phyloP scores from a whole-genome alignment of 2,329 filamentous ascomycete species.

The Dothistroma septosporum region DNA sequence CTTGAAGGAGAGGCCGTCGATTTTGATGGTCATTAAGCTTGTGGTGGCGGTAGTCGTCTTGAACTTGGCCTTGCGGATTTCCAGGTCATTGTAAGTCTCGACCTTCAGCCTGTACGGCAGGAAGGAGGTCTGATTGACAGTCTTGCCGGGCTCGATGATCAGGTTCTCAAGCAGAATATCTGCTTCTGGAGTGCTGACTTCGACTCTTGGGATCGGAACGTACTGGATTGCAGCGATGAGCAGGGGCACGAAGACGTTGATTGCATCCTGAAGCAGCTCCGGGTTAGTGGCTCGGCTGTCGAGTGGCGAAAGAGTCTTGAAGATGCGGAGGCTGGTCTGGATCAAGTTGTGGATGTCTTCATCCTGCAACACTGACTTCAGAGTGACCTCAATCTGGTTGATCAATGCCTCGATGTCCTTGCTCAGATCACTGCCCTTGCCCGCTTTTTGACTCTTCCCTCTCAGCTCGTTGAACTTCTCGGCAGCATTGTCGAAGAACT shows the following conservation, averaged over 20 bases:
- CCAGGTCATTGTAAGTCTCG: slow-evolving; percentile 79
- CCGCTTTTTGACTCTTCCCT: slow-evolving; percentile 54
- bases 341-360: slow-evolving; percentile 66
- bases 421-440: slow-evolving; percentile 62
- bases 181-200: slow-evolving; percentile 75
- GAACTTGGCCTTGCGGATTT: slow-evolving; percentile 73
- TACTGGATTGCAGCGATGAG: slow-evolving; percentile 75
- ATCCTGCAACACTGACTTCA: slow-evolving; percentile 67
- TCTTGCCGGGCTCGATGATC: slow-evolving; percentile 80
- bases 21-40: slow-evolving; percentile 64
- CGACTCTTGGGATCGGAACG: slow-evolving; percentile 84
- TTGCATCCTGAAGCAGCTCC: slow-evolving; percentile 68
- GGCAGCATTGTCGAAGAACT: slow-evolving; percentile 74
- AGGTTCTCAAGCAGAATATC: slow-evolving; percentile 87
- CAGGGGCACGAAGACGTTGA: slow-evolving; percentile 77
- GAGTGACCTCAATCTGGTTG: slow-evolving; percentile 62
- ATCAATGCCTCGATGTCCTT: slow-evolving; percentile 71
- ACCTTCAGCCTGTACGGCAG: slow-evolving; percentile 78
- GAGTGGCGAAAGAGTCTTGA: slow-evolving; percentile 63
- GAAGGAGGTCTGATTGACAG: slow-evolving; percentile 82
- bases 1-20: slow-evolving; percentile 77
- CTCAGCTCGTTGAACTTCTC: slow-evolving; percentile 60
- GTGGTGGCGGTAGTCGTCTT: slow-evolving; percentile 66
- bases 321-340: slow-evolving; percentile 61
- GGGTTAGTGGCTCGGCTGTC: slow-evolving; percentile 59